Evolutionary conservation across 768 basidiomycete species (phyloP).

Genomic region (Lyophyllum semitale): DNA sequence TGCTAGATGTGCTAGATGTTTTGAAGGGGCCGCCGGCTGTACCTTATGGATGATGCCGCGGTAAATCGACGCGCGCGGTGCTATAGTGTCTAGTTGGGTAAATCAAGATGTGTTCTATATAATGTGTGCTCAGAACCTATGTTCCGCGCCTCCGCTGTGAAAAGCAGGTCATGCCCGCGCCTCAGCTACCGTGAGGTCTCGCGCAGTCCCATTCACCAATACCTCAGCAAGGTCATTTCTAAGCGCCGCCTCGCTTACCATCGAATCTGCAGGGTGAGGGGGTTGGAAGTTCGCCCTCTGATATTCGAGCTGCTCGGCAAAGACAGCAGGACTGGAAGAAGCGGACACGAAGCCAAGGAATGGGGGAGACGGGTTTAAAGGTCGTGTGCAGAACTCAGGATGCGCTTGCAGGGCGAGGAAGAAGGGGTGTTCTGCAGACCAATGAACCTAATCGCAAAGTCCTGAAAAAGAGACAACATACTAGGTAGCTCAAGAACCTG

Average conservation of each 20-base stretch:
- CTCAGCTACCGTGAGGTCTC: constrained; percentile 22
- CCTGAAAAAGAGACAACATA: constrained; percentile 35
- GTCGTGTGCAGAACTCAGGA: constrained; percentile 98
- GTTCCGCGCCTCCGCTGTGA: not conserved
- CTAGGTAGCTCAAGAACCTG: constrained; percentile 88
- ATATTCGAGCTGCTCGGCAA: constrained; percentile 71
- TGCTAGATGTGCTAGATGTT: not conserved
- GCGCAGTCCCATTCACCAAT: constrained; percentile 22
- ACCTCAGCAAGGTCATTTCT: constrained; percentile 31
- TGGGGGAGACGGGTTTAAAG: constrained; percentile 94
- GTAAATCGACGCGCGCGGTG: not conserved
- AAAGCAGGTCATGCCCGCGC: constrained; percentile 8
- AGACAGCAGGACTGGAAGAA: constrained; percentile 48
- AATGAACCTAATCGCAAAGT: not conserved
- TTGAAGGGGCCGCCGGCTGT: not conserved
- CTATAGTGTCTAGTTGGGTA: not conserved
- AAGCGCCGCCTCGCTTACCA: constrained; percentile 69
- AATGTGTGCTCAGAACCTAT: constrained; percentile 11
- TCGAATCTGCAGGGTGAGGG: constrained; percentile 74
- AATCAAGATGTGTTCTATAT: constrained; percentile 10
- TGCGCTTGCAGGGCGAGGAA: constrained; percentile 95
- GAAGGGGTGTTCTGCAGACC: constrained; percentile 81
- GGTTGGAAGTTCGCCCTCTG: constrained; percentile 67
- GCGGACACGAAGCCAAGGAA: constrained; percentile 97
- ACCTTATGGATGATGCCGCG: too few species aligned